phyloP scores from a whole-genome alignment of 2,329 filamentous ascomycete genomes.

The Arthrinium puccinioides region DNA sequence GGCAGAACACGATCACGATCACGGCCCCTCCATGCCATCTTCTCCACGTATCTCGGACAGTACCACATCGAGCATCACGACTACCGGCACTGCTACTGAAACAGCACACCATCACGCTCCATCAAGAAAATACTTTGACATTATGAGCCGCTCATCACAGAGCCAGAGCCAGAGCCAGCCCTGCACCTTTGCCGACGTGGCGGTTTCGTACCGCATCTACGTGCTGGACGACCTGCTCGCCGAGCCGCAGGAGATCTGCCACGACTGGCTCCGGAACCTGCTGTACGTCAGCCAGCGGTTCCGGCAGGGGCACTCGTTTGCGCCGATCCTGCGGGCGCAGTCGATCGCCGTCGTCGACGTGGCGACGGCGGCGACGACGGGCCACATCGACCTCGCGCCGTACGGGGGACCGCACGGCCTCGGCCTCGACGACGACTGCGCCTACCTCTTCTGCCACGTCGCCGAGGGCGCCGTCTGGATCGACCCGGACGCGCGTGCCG shows the following conservation, averaged over 20 bases:
- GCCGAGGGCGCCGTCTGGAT: conserved; percentile 16
- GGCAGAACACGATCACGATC: too few species aligned
- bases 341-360: conserved; percentile 16
- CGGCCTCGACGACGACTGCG: conserved; percentile 13
- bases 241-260: conserved; percentile 18
- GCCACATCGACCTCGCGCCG: conserved; percentile 12
- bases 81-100: too few species aligned
- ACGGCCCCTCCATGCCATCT: too few species aligned
- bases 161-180: conserved; percentile 10
- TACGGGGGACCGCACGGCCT: conserved; percentile 17
- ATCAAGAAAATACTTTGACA: too few species aligned
- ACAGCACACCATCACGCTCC: too few species aligned
- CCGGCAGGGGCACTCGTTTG: conserved; percentile 15
- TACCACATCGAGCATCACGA: too few species aligned
- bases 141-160: too few species aligned
- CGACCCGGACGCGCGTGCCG: conserved; percentile 11
- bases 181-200: conserved; percentile 16
- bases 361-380: conserved; percentile 9
- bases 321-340: conserved; percentile 15
- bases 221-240: conserved; percentile 18
- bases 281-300: conserved; percentile 17
- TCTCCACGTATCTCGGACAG: too few species aligned
- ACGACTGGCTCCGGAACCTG: conserved; percentile 15
- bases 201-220: conserved; percentile 17
- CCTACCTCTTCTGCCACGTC: conserved; percentile 14